These are phyloP conservation scores for Hamamelis virginiana DNA, from an alignment of 164 flowering plant genomes.

Conservation along the genomic window DNA sequence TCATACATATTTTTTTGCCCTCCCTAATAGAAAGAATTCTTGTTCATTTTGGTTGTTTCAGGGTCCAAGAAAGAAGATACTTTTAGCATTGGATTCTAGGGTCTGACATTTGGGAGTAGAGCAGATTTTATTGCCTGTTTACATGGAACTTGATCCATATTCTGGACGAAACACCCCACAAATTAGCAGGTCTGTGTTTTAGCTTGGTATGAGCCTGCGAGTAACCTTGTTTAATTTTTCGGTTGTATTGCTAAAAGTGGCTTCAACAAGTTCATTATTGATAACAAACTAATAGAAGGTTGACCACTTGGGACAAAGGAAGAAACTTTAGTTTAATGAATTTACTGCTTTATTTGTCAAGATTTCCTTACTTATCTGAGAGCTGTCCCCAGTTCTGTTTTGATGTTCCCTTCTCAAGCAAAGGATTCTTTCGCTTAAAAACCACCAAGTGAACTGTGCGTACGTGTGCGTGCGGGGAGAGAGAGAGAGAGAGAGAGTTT, in stretches of 20 bases:
- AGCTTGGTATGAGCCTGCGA: not conserved
- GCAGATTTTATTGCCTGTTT: not conserved
- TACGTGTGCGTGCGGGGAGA: no score
- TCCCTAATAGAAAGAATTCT: not conserved
- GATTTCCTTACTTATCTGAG: no score
- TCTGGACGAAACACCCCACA: not conserved
- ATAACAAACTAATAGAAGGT: not conserved
- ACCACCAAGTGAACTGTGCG: no score
- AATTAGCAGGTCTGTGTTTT: constrained; percentile 10
- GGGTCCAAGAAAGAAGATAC: constrained; percentile 97
- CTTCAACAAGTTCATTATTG: constrained; percentile 4
- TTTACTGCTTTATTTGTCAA: not conserved
- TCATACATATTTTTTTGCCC: no score
- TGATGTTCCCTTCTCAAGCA: not conserved
- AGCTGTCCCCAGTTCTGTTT: no score
- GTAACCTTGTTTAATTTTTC: not conserved
- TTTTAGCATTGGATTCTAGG: constrained; percentile 64
- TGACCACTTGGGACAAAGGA: not conserved
- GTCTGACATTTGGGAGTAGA: constrained; percentile 19
- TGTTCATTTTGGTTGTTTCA: constrained; percentile 25
- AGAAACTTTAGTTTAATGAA: constrained; percentile 1
- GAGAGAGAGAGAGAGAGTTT: no score
- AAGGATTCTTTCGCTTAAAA: no score
- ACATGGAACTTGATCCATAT: not conserved
- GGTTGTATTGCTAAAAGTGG: constrained; percentile 3